Evolutionary conservation across 306 rosid genomes (phyloP), one percentile per base, ranked within the genome.

Genomic region (Trichosanthes cucumerina): DNA sequence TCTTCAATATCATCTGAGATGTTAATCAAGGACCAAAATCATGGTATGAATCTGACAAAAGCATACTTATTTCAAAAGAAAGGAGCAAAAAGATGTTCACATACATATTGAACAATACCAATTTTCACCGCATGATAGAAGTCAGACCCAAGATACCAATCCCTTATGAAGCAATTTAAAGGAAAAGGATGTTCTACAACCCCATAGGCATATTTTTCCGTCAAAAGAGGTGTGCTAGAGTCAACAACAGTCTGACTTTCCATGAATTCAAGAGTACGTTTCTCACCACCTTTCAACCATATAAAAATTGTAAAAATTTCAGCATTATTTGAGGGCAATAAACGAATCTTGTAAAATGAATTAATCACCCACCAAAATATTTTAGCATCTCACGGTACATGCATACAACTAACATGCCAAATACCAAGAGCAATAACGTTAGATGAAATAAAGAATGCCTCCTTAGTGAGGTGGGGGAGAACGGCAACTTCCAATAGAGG

Each of bases 81-180:
- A 69, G 77, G 34, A 47, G 23, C 39, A 47, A 80, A 77, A 78
- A 76, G 80, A 80, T 11, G 77, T 79, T 53, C 80, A 86, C 98
- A 78, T 90, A 96, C 99, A 90, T 96, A 96, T 87, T 96, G 99
- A 77, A 96, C 99, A 6, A 96, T 92, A 89, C 99, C 99, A 76
- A 96, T 85, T 91, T 96, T 96, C 91, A 96, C 99, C 43, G 97
- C 89, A 85, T 96, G 79, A 86, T 96, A 96, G 90, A 96, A 96
- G 76, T 89, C 88, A 24, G 91, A 82, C 58, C 99, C 99, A 86
- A 96, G 98, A 85, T 85, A 77, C 99, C 99, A 96, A 81, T 89
- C 91, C 83, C 93, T 84, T 81, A 96, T 46, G 64, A 86, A 65
- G 60, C 88, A 92, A 81, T 96, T 96, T 77, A 96, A 86, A 19